These are phyloP conservation scores for Malassezia yamatoensis DNA, from an alignment of 1,284 basidiomycete genomes.

Conservation along the genomic window DNA sequence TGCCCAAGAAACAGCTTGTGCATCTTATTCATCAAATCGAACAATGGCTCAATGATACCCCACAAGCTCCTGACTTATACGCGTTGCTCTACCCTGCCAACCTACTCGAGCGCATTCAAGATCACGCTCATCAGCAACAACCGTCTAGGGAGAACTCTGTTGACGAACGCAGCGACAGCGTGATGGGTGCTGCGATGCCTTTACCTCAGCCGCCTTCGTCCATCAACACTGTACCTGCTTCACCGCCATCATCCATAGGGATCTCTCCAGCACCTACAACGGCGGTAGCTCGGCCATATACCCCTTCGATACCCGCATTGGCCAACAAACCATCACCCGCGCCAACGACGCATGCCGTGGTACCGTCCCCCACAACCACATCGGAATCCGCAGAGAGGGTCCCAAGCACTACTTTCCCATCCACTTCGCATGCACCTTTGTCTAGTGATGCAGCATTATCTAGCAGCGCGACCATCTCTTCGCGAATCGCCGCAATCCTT, in stretches of 20 bases:
- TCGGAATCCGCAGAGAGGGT: not conserved
- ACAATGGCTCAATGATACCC: conserved; percentile 10
- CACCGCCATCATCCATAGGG: not conserved
- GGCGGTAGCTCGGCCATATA: conserved; percentile 9
- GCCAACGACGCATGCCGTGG: not conserved
- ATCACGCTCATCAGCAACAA: no score
- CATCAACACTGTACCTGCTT: not conserved
- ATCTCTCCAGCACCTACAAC: not conserved
- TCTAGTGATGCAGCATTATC: not conserved
- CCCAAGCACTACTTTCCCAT: not conserved
- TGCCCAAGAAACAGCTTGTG: not conserved
- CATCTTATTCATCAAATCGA: conserved; percentile 10
- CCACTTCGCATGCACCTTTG: not conserved
- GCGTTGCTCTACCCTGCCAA: conserved; percentile 11
- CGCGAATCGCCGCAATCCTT: conserved; percentile 17
- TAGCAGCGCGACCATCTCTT: conserved; percentile 10
- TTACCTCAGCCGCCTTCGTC: not conserved
- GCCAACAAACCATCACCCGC: not conserved
- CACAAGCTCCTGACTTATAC: conserved; percentile 1
- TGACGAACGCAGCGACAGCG: no score
- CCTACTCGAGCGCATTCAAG: conserved; percentile 2
- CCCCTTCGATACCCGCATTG: conserved; percentile 14
- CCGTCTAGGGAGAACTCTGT: no score
- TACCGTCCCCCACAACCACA: not conserved
- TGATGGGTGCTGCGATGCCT: no score